Conservation (phyloP, 2,329 filamentous ascomycete species). For the Xylariaceae sp. region DNA sequence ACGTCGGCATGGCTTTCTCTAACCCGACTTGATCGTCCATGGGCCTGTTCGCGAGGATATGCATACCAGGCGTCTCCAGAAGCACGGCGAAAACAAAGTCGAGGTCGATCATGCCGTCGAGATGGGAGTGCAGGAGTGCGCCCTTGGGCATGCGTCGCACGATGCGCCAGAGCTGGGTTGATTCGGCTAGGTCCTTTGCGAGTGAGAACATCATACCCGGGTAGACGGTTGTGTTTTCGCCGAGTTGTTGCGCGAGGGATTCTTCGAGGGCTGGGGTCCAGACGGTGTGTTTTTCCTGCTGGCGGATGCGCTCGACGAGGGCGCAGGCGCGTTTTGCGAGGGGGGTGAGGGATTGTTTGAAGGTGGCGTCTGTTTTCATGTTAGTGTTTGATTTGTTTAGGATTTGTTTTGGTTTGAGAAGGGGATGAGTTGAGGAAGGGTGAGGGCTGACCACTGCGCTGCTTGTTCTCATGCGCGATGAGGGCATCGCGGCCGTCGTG, state of each 20-base stretch:
- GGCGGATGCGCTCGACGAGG: constrained; percentile 75
- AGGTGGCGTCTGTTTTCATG: constrained; percentile 55
- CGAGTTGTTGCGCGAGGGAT: constrained; percentile 55
- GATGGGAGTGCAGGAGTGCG: constrained; percentile 75
- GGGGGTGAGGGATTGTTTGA: constrained; percentile 70
- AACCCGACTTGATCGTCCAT: constrained; percentile 51
- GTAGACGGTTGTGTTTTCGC: constrained; percentile 59
- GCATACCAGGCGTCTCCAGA: constrained; percentile 67
- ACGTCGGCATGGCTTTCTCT: constrained; percentile 52
- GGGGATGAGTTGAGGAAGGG: too few species aligned
- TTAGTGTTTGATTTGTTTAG: background rate
- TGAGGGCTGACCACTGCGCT: constrained; percentile 63
- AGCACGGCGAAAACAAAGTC: constrained; percentile 71
- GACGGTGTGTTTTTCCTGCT: constrained; percentile 66
- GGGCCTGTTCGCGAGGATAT: constrained; percentile 57
- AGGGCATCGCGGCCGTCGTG: constrained; percentile 68
- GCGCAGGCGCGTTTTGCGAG: constrained; percentile 70
- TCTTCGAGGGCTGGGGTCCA: constrained; percentile 75
- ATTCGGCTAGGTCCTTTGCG: constrained; percentile 80
- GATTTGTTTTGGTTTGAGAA: too few species aligned
- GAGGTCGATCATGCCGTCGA: constrained; percentile 87
- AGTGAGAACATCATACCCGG: constrained; percentile 92
- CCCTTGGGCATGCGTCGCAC: constrained; percentile 86
- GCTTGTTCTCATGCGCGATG: constrained; percentile 73
- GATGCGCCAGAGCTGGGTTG: constrained; percentile 79